Evolutionary conservation across 106 monocot species (phyloP).

Genomic region (Dendrobium officinale): DNA sequence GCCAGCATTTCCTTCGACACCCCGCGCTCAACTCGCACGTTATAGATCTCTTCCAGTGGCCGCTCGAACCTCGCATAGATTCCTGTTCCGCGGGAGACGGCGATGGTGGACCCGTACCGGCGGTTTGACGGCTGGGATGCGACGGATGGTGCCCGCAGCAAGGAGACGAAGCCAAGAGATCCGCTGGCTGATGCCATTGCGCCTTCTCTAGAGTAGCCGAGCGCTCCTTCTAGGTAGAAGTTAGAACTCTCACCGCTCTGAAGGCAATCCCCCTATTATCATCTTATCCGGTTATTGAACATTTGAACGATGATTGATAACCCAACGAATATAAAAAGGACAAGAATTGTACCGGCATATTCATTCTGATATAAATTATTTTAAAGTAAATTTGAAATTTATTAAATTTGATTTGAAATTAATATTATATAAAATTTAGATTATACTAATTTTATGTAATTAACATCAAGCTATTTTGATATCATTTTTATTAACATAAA

Average conservation of each 20-base stretch:
- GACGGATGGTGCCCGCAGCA: not conserved
- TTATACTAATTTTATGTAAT: too few species aligned
- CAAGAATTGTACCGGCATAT: too few species aligned
- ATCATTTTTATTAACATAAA: too few species aligned
- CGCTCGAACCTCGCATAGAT: conserved; percentile 17
- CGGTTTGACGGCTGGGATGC: not conserved
- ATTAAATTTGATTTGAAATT: too few species aligned
- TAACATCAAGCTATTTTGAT: too few species aligned
- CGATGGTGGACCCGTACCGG: not conserved
- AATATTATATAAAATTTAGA: too few species aligned
- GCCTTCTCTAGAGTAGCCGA: not conserved
- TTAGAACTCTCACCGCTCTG: not conserved
- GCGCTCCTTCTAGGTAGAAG: not conserved
- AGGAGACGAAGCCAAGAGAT: conserved; percentile 2
- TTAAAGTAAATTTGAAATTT: too few species aligned
- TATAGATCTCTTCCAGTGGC: conserved; percentile 77
- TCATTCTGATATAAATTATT: too few species aligned
- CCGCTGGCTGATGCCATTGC: not conserved
- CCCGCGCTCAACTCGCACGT: conserved; percentile 78
- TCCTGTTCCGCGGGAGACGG: not conserved
- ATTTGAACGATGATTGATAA: too few species aligned
- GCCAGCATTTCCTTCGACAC: conserved; percentile 37
- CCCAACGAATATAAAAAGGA: too few species aligned
- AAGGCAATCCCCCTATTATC: not conserved
- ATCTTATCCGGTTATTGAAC: too few species aligned